Evolutionary conservation across 805 yeast species (phyloP), one percentile per base, ranked within the genome.

Genomic region (Pichia thaimueangensis): DNA sequence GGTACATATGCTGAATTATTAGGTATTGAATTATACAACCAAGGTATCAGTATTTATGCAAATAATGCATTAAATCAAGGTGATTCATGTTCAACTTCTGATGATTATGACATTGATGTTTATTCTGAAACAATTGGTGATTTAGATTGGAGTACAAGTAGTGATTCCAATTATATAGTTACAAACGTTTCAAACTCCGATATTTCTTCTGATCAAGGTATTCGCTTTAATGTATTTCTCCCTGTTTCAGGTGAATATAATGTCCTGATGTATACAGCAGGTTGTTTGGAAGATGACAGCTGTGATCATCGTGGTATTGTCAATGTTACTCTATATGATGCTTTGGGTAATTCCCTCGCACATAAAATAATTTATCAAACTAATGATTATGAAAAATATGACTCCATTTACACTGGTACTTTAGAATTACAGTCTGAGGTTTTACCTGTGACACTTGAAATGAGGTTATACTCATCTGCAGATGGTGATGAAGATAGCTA

Each of bases 231-330:
- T 43, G 86, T 96, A 9, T 81, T 81, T 50, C 74, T 87, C 16
- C 68, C 83, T 0, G 73, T 76, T 48, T 69, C 86, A 0, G 97
- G 97, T 9, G 69, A 78, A 45, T 93, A 87, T 59, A 68, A 86
- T 0, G 69, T 93, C 20, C 66, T 76, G 40, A 53, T 89, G 38
- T 82, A 76, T 53, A 93, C 98, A 0, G 96, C 96, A 0, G 97
- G 97, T 0, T 93, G 98, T 64, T 41, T 59, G 1, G 58, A 52
- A 4, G 95, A 85, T 57, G 62, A 65, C 38, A 72, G 93, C 0
- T 93, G 98, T 63, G 51, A 58, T 19, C 45, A 64, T 17, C 73
- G 98, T 57, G 91, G 95, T 10, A 72, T 76, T 21, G 91, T 86
- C 4, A 86, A 86, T 52, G 96, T 82, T 0, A 73, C 94, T 0